Percentiles rank a stretch among this genome's conserved stretches.
phyloP scores from a whole-genome alignment of 108 stramenopile genomes.

The Chaetoceros tenuissimus region DNA sequence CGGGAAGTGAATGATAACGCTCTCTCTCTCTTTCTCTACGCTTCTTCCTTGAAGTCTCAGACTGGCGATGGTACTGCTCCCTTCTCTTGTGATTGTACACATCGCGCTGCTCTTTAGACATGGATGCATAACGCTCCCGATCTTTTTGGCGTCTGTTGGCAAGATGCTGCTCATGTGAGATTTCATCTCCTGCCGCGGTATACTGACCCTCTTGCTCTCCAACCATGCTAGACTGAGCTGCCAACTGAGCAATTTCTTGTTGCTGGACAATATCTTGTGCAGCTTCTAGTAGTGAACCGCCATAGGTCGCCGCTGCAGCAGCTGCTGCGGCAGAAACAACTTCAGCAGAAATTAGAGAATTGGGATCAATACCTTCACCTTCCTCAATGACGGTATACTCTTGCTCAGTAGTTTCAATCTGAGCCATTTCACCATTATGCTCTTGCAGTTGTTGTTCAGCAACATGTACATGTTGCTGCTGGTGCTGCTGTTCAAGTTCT shows the following conservation, averaged over 20 bases:
- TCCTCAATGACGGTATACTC: background rate
- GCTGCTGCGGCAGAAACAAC: slow-evolving; percentile 1
- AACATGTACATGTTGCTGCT: background rate
- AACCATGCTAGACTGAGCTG: background rate
- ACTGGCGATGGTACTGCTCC: slow-evolving; percentile 77
- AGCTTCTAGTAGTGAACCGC: background rate
- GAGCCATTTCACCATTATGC: background rate
- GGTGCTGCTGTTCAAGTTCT: background rate
- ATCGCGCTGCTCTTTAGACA: slow-evolving; percentile 66
- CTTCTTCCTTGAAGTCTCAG: slow-evolving; percentile 48
- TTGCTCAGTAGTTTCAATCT: background rate
- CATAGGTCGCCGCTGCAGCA: background rate
- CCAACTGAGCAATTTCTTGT: background rate
- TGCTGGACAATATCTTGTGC: background rate
- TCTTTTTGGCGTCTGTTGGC: slow-evolving; percentile 73
- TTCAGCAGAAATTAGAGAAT: background rate
- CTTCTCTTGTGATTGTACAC: slow-evolving; percentile 78
- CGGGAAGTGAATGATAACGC: slow-evolving; percentile 58
- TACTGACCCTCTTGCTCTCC: background rate
- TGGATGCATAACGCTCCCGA: slow-evolving; percentile 68
- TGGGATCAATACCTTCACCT: background rate
- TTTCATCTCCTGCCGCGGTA: background rate
- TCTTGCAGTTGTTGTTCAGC: background rate
- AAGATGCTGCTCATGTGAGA: slow-evolving; percentile 48
- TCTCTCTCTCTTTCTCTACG: slow-evolving; percentile 64